Evolutionary conservation across 768 basidiomycete species (phyloP).

Genomic region (Pisolithus microcarpus): DNA sequence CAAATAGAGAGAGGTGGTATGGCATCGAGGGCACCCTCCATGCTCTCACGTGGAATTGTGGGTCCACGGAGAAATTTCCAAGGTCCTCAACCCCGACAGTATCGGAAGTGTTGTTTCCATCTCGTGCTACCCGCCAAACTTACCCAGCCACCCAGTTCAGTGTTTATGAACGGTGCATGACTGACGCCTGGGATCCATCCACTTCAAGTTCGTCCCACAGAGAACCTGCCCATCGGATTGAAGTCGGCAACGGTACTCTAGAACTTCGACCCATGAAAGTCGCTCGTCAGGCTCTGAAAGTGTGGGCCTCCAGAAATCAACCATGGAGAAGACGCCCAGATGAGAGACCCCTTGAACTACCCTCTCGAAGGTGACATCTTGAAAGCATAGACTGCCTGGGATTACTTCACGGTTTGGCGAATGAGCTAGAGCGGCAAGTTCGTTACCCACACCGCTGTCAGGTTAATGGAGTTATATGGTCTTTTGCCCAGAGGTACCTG

Average conservation of each 20-base stretch:
- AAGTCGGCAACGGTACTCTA: constrained; percentile 94
- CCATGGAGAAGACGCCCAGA: constrained; percentile 90
- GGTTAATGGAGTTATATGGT: constrained; percentile 69
- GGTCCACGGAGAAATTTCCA: constrained; percentile 84
- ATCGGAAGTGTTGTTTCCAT: constrained; percentile 39
- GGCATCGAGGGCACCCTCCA: constrained; percentile 96
- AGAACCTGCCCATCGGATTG: constrained; percentile 82
- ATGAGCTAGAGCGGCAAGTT: constrained; percentile 84
- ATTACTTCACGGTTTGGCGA: constrained; percentile 80
- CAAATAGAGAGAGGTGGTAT: no score
- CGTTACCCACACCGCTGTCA: constrained; percentile 74
- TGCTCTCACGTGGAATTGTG: constrained; percentile 91
- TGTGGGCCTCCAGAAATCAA: constrained; percentile 84
- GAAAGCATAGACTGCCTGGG: constrained; percentile 93
- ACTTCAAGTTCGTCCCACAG: constrained; percentile 67
- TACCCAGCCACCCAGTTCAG: constrained; percentile 61
- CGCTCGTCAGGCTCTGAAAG: constrained; percentile 70
- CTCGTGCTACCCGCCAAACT: neutral
- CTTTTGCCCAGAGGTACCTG: constrained; percentile 88
- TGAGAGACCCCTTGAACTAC: constrained; percentile 86
- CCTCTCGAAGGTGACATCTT: constrained; percentile 88
- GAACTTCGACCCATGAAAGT: constrained; percentile 80
- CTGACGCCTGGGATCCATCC: constrained; percentile 86
- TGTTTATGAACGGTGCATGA: constrained; percentile 99
- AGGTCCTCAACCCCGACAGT: constrained; percentile 94